A percentile compares a stretch with the other conserved stretches of the same genome.
phyloP scores from a whole-genome alignment of 306 rosid species.

The Corylus avellana region DNA sequence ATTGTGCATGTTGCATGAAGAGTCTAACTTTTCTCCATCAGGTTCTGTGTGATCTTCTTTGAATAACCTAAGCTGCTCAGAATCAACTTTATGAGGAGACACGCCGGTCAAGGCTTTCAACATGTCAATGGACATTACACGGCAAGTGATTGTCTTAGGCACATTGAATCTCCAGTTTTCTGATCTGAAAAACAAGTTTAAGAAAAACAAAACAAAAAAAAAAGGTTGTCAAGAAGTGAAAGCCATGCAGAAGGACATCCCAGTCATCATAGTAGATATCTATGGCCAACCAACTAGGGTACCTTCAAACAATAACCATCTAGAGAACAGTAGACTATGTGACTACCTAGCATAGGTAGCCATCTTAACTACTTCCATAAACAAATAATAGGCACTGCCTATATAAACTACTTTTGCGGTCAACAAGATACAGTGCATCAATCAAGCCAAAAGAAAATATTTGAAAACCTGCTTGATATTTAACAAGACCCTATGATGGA shows the following conservation, averaged over 20 bases:
- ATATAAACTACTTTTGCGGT: background rate
- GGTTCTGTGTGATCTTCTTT: conserved; percentile 34
- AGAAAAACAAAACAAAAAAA: conserved; percentile 21
- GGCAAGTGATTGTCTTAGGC: conserved; percentile 82
- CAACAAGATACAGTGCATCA: background rate
- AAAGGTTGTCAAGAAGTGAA: conserved; percentile 16
- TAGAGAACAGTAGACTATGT: conserved; percentile 4
- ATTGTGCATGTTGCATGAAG: conserved; percentile 30
- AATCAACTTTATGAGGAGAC: conserved; percentile 38
- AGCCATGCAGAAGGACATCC: background rate
- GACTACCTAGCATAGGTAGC: conserved; percentile 10
- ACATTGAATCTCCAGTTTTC: conserved; percentile 54
- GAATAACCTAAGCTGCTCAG: conserved; percentile 25
- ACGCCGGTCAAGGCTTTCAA: conserved; percentile 63
- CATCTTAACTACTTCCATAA: background rate
- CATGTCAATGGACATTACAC: conserved; percentile 65
- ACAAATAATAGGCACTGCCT: conserved; percentile 8
- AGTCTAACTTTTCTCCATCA: conserved; percentile 17
- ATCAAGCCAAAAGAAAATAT: too few species aligned
- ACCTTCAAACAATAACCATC: conserved; percentile 26
- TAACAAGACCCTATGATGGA: background rate
- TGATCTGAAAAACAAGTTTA: conserved; percentile 45
- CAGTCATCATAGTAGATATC: background rate
- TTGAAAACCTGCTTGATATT: background rate
- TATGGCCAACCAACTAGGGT: conserved; percentile 11